Evolutionary conservation across 768 basidiomycete species (phyloP), one percentile per base, ranked within the genome.

Genomic region (Flagelloscypha sp.): DNA sequence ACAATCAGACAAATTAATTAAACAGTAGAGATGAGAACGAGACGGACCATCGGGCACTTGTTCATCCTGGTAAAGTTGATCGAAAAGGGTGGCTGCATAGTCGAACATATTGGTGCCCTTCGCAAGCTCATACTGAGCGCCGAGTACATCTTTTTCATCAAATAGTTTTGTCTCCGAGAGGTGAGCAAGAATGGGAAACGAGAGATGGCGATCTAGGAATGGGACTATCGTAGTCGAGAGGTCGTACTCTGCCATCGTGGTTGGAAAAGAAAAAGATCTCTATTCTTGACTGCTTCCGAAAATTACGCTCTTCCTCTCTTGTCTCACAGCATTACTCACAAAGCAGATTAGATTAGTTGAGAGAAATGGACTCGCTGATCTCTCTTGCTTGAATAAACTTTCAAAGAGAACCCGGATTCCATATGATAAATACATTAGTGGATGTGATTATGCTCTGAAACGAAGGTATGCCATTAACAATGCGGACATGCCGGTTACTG

Each of bases 21-120:
- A 18, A 18, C 30, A 37, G 6, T 5, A 13, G 7, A 34, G 24
- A 27, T 7, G 24, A 6, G 1, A 27, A 17, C 10, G 24, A 11
- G 12, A 58, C 68, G 32, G 48, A 87, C 86, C 85, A 55, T 66
- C 55, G 10, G 85, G 83, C 15, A 79, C 61, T 47, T 77, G 66
- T 34, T 84, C 59, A 32, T 79, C 79, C 0, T 85, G 81, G 46
- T 89, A 63, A 33, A 90, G 60, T 62, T 87, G 78, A 48, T 81
- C 63, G 50, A 88, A 89, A 48, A 97, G 62, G 45, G 70, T 72
- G 41, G 81, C 74, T 17, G 87, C 81, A 51, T 94, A 99, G 58
- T 94, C 93, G 40, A 94, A 82, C 93, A 98, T 97, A 59, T 99
- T 97, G 30, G 95, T 99, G 43, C 82, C 87, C 55, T 89, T 94